Conservation (phyloP, 352 stramenopile genomes). For the Peronospora farinosa region DNA sequence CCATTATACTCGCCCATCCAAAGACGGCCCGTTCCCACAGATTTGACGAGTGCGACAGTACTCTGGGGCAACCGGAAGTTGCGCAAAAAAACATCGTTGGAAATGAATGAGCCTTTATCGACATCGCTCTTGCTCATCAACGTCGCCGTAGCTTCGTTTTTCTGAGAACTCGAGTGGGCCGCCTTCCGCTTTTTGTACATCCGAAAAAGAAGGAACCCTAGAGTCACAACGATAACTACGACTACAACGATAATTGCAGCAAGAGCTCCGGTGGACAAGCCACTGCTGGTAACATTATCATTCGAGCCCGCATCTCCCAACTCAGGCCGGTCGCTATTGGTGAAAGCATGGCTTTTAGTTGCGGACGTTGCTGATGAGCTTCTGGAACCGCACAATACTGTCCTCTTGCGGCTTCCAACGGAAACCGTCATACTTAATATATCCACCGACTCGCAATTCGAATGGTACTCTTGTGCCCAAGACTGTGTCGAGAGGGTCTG, state of each 20-base stretch:
- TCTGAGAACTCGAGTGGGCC: constrained; percentile 17
- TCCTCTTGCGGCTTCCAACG: background rate
- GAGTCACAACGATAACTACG: constrained; percentile 27
- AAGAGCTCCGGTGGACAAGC: constrained; percentile 35
- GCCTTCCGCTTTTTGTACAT: constrained; percentile 29
- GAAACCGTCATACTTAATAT: background rate
- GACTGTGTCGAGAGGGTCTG: constrained; percentile 4
- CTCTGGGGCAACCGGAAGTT: constrained; percentile 46
- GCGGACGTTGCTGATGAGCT: background rate
- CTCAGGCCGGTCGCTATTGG: background rate
- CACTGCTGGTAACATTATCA: constrained; percentile 12
- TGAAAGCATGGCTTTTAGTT: background rate
- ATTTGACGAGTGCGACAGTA: constrained; percentile 52
- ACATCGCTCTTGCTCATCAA: constrained; percentile 45
- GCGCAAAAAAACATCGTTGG: constrained; percentile 56
- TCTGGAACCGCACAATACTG: constrained; percentile 3
- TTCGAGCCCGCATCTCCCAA: background rate
- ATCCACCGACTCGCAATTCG: background rate
- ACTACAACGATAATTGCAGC: constrained; percentile 49
- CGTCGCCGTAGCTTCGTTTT: constrained; percentile 32
- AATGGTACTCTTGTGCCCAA: constrained; percentile 7
- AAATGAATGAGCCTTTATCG: constrained; percentile 55
- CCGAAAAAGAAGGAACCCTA: constrained; percentile 38
- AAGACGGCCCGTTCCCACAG: constrained; percentile 39
- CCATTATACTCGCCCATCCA: constrained; percentile 55